Percentiles rank a stretch among this genome's conserved stretches.
phyloP scores from a whole-genome alignment of 192 early-diverging fungal genomes.

The Mortierella claussenii region DNA sequence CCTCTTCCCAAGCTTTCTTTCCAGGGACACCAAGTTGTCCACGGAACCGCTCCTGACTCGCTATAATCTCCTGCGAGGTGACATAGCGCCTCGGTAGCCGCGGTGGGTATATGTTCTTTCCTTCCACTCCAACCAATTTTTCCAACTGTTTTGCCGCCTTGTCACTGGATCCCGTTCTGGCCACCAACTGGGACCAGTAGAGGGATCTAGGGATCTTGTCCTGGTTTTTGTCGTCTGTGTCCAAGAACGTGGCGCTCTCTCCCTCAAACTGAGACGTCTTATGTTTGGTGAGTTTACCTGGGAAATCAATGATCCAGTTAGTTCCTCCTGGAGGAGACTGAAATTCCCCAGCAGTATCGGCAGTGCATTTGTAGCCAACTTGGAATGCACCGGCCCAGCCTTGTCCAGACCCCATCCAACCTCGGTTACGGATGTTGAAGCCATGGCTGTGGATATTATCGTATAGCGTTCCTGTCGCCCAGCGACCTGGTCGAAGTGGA shows the following conservation, averaged over 20 bases:
- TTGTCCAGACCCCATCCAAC: constrained; percentile 45
- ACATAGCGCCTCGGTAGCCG: neutral
- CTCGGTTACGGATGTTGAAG: constrained; percentile 38
- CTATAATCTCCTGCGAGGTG: too few relatives aligned
- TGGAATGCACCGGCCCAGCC: constrained; percentile 47
- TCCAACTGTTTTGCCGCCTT: neutral
- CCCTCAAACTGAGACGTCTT: constrained; percentile 1
- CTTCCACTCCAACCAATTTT: constrained; percentile 13
- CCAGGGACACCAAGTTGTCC: too few relatives aligned
- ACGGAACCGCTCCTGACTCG: too few relatives aligned
- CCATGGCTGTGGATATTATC: constrained; percentile 26
- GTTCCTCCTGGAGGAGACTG: constrained; percentile 40
- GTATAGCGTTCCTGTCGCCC: constrained; percentile 30
- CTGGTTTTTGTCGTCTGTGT: neutral
- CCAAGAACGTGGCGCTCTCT: constrained; percentile 27
- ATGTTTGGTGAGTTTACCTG: neutral
- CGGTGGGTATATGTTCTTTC: constrained; percentile 23
- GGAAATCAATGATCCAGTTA: constrained; percentile 34
- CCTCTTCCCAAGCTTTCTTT: too few relatives aligned
- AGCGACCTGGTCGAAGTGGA: constrained; percentile 27
- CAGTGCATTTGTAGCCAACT: constrained; percentile 14
- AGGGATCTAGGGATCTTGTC: constrained; percentile 5
- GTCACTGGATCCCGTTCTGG: constrained; percentile 5
- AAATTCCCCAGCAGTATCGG: constrained; percentile 4
- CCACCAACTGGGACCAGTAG: constrained; percentile 44